A percentile compares a stretch with the other conserved stretches of the same genome.
Evolutionary conservation across 495 filamentous ascomycete genomes (phyloP).

Genomic region (Aspergillus coremiiformis): DNA sequence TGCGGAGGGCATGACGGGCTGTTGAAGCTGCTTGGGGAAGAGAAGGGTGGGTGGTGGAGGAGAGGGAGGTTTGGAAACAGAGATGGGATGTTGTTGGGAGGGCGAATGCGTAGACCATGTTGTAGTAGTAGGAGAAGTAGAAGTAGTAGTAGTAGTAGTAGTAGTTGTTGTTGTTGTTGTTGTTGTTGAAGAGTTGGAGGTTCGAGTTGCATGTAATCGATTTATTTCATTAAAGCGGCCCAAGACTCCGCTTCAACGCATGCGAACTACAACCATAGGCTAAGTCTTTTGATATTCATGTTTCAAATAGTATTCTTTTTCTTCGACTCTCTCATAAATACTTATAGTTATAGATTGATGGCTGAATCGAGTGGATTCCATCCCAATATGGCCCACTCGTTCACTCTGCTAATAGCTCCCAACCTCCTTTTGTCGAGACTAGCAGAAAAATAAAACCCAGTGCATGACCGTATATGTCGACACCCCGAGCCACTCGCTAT

Average conservation of each 20-base stretch:
- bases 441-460: neutral
- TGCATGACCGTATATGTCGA: neutral
- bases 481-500: neutral
- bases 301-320: neutral
- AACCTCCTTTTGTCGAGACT: neutral
- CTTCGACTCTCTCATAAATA: neutral
- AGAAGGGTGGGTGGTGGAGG: slow-evolving; percentile 70
- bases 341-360: neutral
- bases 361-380: neutral
- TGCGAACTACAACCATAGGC: no score
- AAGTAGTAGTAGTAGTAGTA: neutral
- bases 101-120: slow-evolving; percentile 78
- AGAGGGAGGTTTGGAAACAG: slow-evolving; percentile 65
- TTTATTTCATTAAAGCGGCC: slow-evolving; percentile 19
- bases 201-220: neutral
- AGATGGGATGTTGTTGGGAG: slow-evolving; percentile 80
- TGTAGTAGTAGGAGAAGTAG: slow-evolving; percentile 6
- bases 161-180: neutral
- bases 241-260: slow-evolving; percentile 5
- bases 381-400: neutral
- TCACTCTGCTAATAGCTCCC: neutral
- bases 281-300: no score
- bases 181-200: neutral
- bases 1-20: slow-evolving; percentile 66
- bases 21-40: slow-evolving; percentile 70